Evolutionary conservation across 2,329 filamentous ascomycete species (phyloP), one percentile per base, ranked within the genome.

Genomic region (Aspergillus versicolor): DNA sequence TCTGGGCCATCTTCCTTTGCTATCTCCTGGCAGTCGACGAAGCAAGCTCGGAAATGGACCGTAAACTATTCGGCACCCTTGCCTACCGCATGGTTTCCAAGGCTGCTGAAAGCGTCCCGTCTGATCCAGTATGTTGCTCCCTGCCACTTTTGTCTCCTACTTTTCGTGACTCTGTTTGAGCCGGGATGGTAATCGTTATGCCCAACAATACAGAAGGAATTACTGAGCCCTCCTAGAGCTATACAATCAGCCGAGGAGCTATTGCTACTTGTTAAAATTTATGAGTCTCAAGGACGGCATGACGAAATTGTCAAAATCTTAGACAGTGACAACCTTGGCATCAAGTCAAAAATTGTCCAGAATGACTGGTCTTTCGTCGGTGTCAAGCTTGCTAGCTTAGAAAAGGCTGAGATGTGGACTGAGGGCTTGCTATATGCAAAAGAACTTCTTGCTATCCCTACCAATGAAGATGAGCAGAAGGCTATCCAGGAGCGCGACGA

Each of bases 51-150:
- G 76, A 78, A 12, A 66, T 69, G 30, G 77, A 80, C 21, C 70
- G 73, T 49, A 77, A 75, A 55, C 67, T 81, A 8, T 80, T 79
- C 61, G 77, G 77, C n/a, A 78, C 75, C n/a, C 66, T 81, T 52
- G 79, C 78, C 30, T 81, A 79, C 62, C 76, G 78, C 38, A 79
- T 80, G 75, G 70, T 78, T 15, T 75, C 75, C 7, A 81, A 80
- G 59, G 76, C 79, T 42, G 77, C 75, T 12, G 71, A 73, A 6
- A 74, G 70, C 34, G 75, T 78, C 43, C 75, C 77, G n/a, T 62
- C 65, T 27, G 72, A 77, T 61, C 72, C 75, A 61, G 77, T 80
- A 75, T 63, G 74, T 58, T 54, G 22, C 24, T 46, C 37, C 15
- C 27, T 43, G 48, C 13, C 21, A 46, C 7, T 17, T 43, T 13